Base-by-base conservation (phyloP, 108 stramenopile species). In the Poteriospumella lacustris region DNA sequence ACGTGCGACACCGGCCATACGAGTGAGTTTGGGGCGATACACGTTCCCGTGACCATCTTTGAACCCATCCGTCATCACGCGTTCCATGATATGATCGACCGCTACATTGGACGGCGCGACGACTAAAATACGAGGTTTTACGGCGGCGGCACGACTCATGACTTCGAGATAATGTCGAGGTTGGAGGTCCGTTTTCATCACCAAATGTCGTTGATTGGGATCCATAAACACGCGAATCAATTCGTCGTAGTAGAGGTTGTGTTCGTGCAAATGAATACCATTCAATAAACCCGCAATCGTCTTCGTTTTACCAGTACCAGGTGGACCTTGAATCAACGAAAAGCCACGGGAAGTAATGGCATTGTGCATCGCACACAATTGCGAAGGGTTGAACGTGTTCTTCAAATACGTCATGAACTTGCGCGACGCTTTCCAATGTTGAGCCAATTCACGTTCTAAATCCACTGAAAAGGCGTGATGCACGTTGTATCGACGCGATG, bases 61-160 rank as follows among this genome's bases (percentile, higher is more conserved):
- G 68, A 98, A 97, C 41, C 93, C 92, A 59, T 90, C 90, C 43
- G 86, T 85, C 88, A 96, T 87, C 62, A 99, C 91, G 70, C 95
- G 94, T 29, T 91, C 64, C 28, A 97, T 89, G 29, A 99, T 87
- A 76, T 97, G 95, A 85, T 99, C 99, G 12, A 99, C 95, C 0
- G 96, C 99, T 2, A 92, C 93, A 84, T 99, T 99, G 56, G 91
- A 92, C 0, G 97, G 99, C 2, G 99, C 97, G 73, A 91, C 91
- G 5, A 98, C 93, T 36, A 99, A 85, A 42, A 89, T 88, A 12
- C 89, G 77, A 9, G 77, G 76, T 29, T 68, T 81, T 0, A 19
- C 24, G 19, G n/a, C 38, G 34, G 44, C 28, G 19, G 26, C 67
- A 3, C 70, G 67, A 0, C 15, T 44, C 26, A 19, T 1, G 3